Evolutionary conservation across 352 stramenopile species (phyloP).

Genomic region (Phytophthora lateralis): DNA sequence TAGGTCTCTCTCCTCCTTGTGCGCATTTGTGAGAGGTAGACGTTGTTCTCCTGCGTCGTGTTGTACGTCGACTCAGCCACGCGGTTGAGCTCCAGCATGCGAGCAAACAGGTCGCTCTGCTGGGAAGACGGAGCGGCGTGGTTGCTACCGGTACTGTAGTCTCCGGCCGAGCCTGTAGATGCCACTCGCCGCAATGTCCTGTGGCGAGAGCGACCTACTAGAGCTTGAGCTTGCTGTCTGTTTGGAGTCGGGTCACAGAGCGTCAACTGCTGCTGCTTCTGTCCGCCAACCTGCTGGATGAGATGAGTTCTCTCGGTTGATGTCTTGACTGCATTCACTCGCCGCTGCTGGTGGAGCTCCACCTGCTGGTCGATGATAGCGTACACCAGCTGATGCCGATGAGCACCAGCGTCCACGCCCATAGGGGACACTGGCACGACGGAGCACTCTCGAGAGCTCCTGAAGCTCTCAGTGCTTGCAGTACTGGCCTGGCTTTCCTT

Average conservation of each 20-base stretch:
- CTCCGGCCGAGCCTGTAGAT: slow-evolving; percentile 12
- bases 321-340: slow-evolving; percentile 16
- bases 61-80: slow-evolving; percentile 38
- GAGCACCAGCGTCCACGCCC: slow-evolving; percentile 5
- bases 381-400: slow-evolving; percentile 17
- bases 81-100: slow-evolving; percentile 37
- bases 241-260: slow-evolving; percentile 2
- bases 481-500: slow-evolving; percentile 15
- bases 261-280: slow-evolving; percentile 13
- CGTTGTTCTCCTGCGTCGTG: slow-evolving; percentile 33
- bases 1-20: slow-evolving; percentile 4
- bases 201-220: slow-evolving; percentile 5
- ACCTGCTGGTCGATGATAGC: slow-evolving; percentile 19
- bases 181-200: slow-evolving; percentile 13
- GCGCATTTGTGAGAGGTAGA: slow-evolving; percentile 21
- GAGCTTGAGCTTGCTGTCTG: slow-evolving; percentile 6
- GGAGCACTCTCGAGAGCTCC: slow-evolving; percentile 3
- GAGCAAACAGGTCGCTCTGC: slow-evolving; percentile 23
- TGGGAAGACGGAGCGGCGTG: slow-evolving; percentile 11
- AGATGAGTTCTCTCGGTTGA: slow-evolving; percentile 14
- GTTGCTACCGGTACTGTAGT: background rate
- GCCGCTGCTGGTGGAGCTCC: slow-evolving; percentile 13
- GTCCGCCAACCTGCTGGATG: slow-evolving; percentile 6
- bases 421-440: slow-evolving; percentile 7
- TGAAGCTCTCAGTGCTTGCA: slow-evolving; percentile 14